These are phyloP conservation scores for Prunus fruticosa DNA, from an alignment of 306 rosid species.

Conservation along the genomic window DNA sequence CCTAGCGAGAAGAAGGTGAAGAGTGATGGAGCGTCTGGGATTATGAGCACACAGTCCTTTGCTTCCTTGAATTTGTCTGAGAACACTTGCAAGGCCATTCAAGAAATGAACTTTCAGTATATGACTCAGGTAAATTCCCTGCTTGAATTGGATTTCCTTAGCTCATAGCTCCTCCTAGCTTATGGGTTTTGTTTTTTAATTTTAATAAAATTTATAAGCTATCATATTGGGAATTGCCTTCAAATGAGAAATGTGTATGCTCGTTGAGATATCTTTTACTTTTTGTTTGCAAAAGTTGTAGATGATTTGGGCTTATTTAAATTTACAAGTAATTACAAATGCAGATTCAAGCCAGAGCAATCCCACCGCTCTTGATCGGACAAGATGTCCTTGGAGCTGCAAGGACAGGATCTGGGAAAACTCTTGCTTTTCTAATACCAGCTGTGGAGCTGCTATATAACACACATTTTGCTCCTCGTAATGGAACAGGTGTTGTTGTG, in stretches of 20 bases:
- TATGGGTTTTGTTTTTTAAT: background rate
- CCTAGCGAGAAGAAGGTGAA: slow-evolving; percentile 14
- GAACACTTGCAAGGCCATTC: slow-evolving; percentile 55
- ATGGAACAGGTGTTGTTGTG: slow-evolving; percentile 78
- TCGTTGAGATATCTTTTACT: background rate
- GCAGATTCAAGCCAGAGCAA: slow-evolving; percentile 84
- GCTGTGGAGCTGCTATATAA: slow-evolving; percentile 74
- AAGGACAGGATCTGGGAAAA: slow-evolving; percentile 95
- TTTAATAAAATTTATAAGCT: background rate
- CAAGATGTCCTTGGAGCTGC: slow-evolving; percentile 96
- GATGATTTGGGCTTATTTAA: background rate
- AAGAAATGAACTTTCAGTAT: slow-evolving; percentile 50
- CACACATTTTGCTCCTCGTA: slow-evolving; percentile 55
- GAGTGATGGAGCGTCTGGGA: slow-evolving; percentile 42
- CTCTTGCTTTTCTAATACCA: slow-evolving; percentile 88
- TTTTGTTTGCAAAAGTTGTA: background rate
- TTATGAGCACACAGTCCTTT: slow-evolving; percentile 60
- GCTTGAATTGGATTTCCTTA: background rate
- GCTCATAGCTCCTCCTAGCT: background rate
- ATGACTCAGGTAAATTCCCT: slow-evolving; percentile 63
- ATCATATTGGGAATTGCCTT: no score
- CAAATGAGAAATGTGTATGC: background rate
- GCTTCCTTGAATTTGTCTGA: slow-evolving; percentile 56
- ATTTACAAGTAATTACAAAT: slow-evolving; percentile 19
- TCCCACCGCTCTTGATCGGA: slow-evolving; percentile 66